Evolutionary conservation across 495 filamentous ascomycete species (phyloP), one percentile per base, ranked within the genome.

Genomic region (Hyaloscypha finlandica): DNA sequence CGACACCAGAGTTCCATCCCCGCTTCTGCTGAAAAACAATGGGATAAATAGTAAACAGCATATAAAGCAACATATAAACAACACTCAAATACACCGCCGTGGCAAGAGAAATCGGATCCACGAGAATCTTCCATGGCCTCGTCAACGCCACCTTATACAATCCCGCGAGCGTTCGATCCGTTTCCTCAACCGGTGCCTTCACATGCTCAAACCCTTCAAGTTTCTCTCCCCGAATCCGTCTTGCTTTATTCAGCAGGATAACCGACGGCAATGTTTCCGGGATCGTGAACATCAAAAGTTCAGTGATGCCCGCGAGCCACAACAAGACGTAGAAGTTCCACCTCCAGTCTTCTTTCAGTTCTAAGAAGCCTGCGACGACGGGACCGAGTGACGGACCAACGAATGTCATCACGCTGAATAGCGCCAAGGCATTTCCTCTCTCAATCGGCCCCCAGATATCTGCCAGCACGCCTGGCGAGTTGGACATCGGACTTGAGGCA

Each of bases 191-290:
- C 69, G 19, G 74, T 69, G 53, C 79, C 74, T 58, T 84, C 79
- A 72, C 78, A 81, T 65, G 74, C 63, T 75, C 86, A 83, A 48
- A 79, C 72, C 65, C 94, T 85, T n/a, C 89, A 88, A 22, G 89
- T 93, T 68, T 88, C 80, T 74, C 85, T 74, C 53, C 88, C 85
- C 56, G 92, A 78, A 71, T 83, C 81, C 55, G 78, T 19, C 77
- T 81, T 1, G 94, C 94, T 61, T 93, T 92, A 32, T 82, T 80
- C 63, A 90, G 85, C 45, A 97, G 82, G n/a, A 97, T 81, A 22
- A 87, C 84, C 14, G 82, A 77, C 0, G 77, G 86, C 73, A 97
- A 94, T 0, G 94, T 97, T 79, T 97, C 94, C 8, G 94, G 94
- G 20, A 82, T 77, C 30, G 82, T 79, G 3, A 96, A 88, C 59